Conservation (phyloP, 163 green algal genomes). For the Chlamydomonas reinhardtii region DNA sequence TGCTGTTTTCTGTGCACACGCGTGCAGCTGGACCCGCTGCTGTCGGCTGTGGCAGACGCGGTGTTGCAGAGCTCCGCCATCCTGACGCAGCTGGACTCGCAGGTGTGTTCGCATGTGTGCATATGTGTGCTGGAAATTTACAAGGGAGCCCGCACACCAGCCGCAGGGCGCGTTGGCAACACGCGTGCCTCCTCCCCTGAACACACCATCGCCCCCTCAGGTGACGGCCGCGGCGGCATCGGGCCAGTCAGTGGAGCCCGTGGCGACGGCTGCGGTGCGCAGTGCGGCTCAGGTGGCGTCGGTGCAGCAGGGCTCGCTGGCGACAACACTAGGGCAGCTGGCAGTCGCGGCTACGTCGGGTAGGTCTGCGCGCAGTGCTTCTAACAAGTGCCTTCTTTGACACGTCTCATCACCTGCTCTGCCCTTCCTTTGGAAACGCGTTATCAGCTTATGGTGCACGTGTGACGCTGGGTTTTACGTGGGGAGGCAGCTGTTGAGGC, state of each 20-base stretch:
- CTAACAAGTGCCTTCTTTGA: too few species aligned
- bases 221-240: not conserved
- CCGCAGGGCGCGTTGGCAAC: too few species aligned
- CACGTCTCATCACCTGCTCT: too few species aligned
- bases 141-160: too few species aligned
- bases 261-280: not conserved
- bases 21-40: not conserved
- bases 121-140: not conserved
- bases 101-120: not conserved
- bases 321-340: not conserved
- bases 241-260: not conserved
- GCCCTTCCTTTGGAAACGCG: too few species aligned
- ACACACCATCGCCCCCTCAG: too few species aligned
- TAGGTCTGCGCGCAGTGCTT: not conserved
- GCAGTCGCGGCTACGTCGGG: constrained; percentile 2
- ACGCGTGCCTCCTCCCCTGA: too few species aligned
- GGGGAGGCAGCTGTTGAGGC: too few species aligned
- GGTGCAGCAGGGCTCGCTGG: constrained; percentile 11
- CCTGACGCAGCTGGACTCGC: constrained; percentile 16
- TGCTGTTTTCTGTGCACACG: not conserved
- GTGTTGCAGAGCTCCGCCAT: not conserved
- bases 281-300: constrained; percentile 23
- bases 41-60: not conserved
- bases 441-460: too few species aligned
- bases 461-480: too few species aligned